Evolutionary conservation across 345 rosid species (phyloP), one percentile per base, ranked within the genome.

Genomic region (Fremontodendron californicum): DNA sequence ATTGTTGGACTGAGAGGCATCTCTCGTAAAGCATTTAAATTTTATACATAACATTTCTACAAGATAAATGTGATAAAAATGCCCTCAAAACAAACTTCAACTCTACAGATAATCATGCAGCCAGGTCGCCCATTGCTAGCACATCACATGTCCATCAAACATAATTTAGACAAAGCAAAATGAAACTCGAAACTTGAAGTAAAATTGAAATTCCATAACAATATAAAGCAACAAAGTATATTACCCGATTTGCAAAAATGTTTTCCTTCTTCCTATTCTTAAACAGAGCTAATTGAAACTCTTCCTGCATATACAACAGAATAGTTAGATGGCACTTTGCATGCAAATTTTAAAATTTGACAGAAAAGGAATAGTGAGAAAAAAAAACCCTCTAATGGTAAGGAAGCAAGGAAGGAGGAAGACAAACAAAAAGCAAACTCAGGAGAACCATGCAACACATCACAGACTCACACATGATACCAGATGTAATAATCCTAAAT

Each of bases 241-340:
- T 21, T 87, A 96, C 99, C 92, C 97, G 86, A 68, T 94, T 92
- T 25, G 98, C 99, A 79, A 96, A 96, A 46, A 96, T 88, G 83
- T 90, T 94, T 78, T 96, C 99, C 79, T 87, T 96, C 92, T 92
- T 96, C 79, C 81, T 80, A 81, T 84, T 96, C 84, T 92, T 94
- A 89, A 96, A 94, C 78, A 96, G 81, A 23, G 99, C 99, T 81
- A 94, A 82, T 74, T 89, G 97, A 86, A 96, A 96, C 87, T 96
- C 99, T 78, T 96, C 99, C 99, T 96, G 90, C 84, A 86, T 19
- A 79, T 39, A 83, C 71, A 67, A 82, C 37, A 74, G 65, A 25
- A 29, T 10, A 9, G 16, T 52, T 33, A 73, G n/a, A 73, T 21
- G 37, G 5, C 16, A n/a, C 42, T 33, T n/a, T 1, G 19, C 29